These are phyloP conservation scores for Corynespora cassiicola DNA, from an alignment of 2,329 filamentous ascomycete species.

Conservation along the genomic window DNA sequence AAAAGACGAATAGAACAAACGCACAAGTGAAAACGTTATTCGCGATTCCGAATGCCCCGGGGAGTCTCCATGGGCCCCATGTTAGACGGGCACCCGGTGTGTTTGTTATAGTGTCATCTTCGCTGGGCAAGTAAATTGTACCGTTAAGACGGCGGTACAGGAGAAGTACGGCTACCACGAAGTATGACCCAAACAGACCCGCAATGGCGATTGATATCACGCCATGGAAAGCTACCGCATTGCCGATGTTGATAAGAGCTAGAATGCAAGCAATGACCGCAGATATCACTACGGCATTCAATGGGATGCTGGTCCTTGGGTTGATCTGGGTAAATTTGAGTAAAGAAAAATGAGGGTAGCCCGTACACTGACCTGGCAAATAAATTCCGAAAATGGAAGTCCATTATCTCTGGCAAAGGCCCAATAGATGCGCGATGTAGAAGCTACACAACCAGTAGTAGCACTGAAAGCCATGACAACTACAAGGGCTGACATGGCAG, in stretches of 20 bases:
- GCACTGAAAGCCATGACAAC: conserved; percentile 40
- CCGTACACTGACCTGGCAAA: conserved; percentile 24
- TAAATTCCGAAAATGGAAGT: conserved; percentile 31
- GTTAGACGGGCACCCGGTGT: conserved; percentile 6
- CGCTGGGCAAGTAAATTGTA: conserved; percentile 9
- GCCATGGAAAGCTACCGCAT: conserved; percentile 7
- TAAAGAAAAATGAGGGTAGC: conserved; percentile 18
- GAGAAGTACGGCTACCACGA: conserved; percentile 25
- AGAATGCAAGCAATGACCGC: conserved; percentile 49
- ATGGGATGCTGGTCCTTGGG: conserved; percentile 36
- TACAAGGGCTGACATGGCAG: conserved; percentile 48
- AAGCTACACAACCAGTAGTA: conserved; percentile 43
- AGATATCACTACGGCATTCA: conserved; percentile 33
- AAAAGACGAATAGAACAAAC: conserved; percentile 31
- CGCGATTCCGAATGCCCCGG: conserved; percentile 19
- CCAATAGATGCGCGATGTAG: conserved; percentile 47
- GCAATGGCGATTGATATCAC: conserved; percentile 26
- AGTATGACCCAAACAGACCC: conserved; percentile 33
- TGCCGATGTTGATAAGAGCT: conserved; percentile 54
- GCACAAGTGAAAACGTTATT: conserved; percentile 31
- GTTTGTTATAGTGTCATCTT: background rate
- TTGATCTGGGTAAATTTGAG: conserved; percentile 25
- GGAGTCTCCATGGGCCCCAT: conserved; percentile 34
- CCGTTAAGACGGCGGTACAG: conserved; percentile 28
- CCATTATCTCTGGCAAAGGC: conserved; percentile 50